A percentile compares a stretch with the other conserved stretches of the same genome.
Evolutionary conservation across 768 basidiomycete species (phyloP).

Genomic region (Lactarius sp.): DNA sequence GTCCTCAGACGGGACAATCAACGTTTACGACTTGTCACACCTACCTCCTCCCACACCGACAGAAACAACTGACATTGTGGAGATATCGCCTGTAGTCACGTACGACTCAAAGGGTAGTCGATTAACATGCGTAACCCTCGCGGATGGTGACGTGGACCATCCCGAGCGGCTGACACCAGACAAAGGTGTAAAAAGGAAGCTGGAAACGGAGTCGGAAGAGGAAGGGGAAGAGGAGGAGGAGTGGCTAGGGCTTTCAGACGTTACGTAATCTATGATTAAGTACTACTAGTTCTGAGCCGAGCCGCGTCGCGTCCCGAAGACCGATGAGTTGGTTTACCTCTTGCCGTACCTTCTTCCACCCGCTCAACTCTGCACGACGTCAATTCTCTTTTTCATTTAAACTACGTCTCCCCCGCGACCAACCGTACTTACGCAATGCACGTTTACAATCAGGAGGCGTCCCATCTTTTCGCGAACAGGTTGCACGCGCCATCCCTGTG

Average conservation of each 20-base stretch:
- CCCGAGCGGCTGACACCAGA: constrained; percentile 26
- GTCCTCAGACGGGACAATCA: constrained; percentile 87
- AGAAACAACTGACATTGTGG: constrained; percentile 25
- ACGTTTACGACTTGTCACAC: constrained; percentile 65
- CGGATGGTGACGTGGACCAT: constrained; percentile 39
- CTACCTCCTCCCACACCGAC: constrained; percentile 30
- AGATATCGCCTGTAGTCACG: constrained; percentile 51
- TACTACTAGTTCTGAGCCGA: not conserved
- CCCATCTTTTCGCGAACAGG: constrained; percentile 36
- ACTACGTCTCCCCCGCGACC: constrained; percentile 6
- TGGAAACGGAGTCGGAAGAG: constrained; percentile 36
- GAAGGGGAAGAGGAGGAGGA: too few species aligned
- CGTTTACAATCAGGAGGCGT: constrained; percentile 1
- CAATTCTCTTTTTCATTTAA: constrained; percentile 16
- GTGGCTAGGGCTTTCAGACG: constrained; percentile 11
- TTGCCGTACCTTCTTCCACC: not conserved
- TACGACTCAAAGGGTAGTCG: constrained; percentile 87
- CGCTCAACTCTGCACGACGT: constrained; percentile 9
- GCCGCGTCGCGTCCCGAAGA: not conserved
- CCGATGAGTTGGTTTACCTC: constrained; percentile 21
- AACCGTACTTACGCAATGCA: constrained; percentile 7
- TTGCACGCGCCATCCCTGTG: constrained; percentile 33
- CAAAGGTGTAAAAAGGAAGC: constrained; percentile 32
- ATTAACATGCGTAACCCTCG: constrained; percentile 67
- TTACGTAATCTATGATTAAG: not conserved